Evolutionary conservation across 768 basidiomycete species (phyloP), one percentile per base, ranked within the genome.

Genomic region (Nevesoporus exiguus): DNA sequence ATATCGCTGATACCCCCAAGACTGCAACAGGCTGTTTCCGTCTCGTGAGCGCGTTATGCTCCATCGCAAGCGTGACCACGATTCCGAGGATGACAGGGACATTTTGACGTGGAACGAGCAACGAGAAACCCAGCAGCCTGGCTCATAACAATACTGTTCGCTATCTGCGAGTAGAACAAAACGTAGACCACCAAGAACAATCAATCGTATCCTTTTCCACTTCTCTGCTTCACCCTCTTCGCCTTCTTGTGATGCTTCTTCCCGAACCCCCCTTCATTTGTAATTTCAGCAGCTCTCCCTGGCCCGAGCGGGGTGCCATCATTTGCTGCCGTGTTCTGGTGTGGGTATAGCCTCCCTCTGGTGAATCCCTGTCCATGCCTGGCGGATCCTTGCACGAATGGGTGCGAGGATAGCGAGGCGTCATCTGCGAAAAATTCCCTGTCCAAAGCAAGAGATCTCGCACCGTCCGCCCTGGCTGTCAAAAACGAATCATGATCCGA

Each of bases 201-300:
- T 69, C 65, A 81, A 68, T 97, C 96, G 62, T 98, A 98, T 22
- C 96, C 96, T 65, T 83, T 88, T 14, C 96, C 96, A 65, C 92
- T 93, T 57, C 96, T 77, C 71, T 95, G 89, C 74, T 98, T 98
- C 45, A 81, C 81, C 45, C 85, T 74, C 66, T 88, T 86, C 72
- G 78, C 73, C 66, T 86, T 88, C 73, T 93, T 97, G 75, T 93
- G 89, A 60, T 84, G 85, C 67, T 91, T 93, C 76, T 95, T 96
- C 15, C 80, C 82, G 1, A 69, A 61, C 17, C 61, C 69, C 56
- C 67, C 62, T 43, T 61, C 76, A 49, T 73, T 74, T 36, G 80
- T 51, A 14, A 82, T 68, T 3, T 75, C 66, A 31, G 74, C 75
- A 13, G 77, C 67, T 51, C 19, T 36, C 44, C 69, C 67, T 19